These are phyloP conservation scores for Herpetospermum pedunculosum DNA, from an alignment of 306 rosid species.

Conservation along the genomic window DNA sequence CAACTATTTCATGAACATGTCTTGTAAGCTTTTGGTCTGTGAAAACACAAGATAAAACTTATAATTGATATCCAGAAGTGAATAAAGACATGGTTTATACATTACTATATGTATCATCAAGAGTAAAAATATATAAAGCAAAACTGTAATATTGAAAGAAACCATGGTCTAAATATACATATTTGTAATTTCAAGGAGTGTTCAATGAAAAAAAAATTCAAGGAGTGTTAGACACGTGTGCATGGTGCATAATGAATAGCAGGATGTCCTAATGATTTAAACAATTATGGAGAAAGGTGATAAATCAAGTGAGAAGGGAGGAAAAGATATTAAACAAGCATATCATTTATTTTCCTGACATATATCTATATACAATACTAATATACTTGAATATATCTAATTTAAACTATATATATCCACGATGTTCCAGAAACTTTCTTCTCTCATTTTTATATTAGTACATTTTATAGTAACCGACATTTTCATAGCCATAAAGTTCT, in stretches of 20 bases:
- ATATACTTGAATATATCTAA: neutral
- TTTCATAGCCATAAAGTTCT: neutral
- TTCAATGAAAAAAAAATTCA: no score
- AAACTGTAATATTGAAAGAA: neutral
- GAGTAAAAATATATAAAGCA: neutral
- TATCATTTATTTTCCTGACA: no score
- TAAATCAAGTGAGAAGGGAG: neutral
- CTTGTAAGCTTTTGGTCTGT: conserved; percentile 92
- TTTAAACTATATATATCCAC: neutral
- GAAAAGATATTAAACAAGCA: neutral
- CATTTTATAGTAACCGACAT: neutral
- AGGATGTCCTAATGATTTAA: neutral
- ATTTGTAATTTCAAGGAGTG: neutral
- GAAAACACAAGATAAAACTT: conserved; percentile 20
- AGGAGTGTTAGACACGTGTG: neutral
- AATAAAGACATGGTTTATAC: neutral
- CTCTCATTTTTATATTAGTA: neutral
- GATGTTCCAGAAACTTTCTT: neutral
- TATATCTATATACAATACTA: neutral
- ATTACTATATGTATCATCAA: neutral
- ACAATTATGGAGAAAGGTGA: neutral
- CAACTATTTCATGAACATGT: conserved; percentile 94
- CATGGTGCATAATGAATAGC: neutral
- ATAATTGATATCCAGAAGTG: conserved; percentile 3
- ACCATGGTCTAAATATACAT: neutral